These are phyloP conservation scores for Melaleuca quinquenervia DNA, from an alignment of 345 rosid species.

Conservation along the genomic window DNA sequence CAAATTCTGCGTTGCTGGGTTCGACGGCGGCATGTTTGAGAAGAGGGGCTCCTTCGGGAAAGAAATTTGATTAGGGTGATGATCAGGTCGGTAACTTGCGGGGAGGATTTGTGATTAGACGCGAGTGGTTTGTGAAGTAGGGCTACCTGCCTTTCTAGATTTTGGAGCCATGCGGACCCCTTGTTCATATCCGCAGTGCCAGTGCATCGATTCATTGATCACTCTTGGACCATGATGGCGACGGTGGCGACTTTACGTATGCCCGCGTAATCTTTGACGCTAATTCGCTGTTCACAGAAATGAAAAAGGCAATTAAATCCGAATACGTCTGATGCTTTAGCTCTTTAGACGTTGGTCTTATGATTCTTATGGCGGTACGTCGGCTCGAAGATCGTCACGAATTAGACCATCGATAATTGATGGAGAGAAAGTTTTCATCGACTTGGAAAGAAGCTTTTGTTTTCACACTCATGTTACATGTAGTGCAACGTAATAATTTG, in stretches of 20 bases:
- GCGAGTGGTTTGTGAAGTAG: not conserved
- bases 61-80: not conserved
- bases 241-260: not conserved
- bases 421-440: not conserved
- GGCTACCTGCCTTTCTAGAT: not conserved
- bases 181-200: not conserved
- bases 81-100: not conserved
- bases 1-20: not conserved
- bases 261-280: not conserved
- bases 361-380: not conserved
- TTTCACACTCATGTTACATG: not conserved
- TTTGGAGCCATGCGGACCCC: not conserved
- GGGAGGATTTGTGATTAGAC: not conserved
- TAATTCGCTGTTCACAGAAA: not conserved
- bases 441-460: not conserved
- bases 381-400: fast-evolving
- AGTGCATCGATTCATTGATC: too few relatives aligned
- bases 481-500: fast-evolving
- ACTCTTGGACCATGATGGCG: not conserved
- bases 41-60: not conserved
- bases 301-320: not conserved
- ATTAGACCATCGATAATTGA: not conserved
- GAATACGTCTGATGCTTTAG: not conserved
- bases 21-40: not conserved
- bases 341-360: not conserved